Base-by-base conservation (phyloP, 1,284 basidiomycete genomes). In the Malassezia dermatis region DNA sequence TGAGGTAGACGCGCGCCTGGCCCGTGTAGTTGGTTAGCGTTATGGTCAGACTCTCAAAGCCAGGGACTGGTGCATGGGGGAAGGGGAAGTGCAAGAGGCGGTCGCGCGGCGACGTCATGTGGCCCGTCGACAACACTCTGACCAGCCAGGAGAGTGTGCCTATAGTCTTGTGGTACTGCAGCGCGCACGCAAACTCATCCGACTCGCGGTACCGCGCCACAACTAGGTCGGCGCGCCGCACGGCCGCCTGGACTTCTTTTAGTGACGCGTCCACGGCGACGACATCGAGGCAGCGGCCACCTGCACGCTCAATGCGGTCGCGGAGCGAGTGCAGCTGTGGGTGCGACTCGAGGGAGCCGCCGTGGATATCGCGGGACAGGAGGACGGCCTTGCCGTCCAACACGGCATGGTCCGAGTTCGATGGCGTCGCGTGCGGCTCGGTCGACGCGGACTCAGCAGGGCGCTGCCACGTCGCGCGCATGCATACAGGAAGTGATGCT, bases 21-120 rank as follows among this genome's bases (percentile, higher is more conserved):
- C 88, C 88, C 0, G 86, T 86, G 71, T 90, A 91, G 71, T 89
- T 90, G 0, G 88, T 88, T 1, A 91, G 79, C 0, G 89, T 88
- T 56, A 91, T 83, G 57, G 81, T 78, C 83, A 88, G 12, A 67
- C 77, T 15, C 66, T 71, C 46, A 51, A 68, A 66, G 26, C 59
- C 65, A 12, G 55, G 56, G 11, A 81, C 76, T 0, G 76, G 71
- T 8, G 68, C 67, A n/a, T 64, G 65, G 0, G 80, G 81, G 2
- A 79, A 75, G 0, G 82, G 82, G 55, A 80, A 83, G 65, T 83
- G 81, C 4, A 83, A 69, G 5, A 83, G 74, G 44, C 80, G 84
- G 57, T 86, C 83, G 26, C 82, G 79, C 0, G 89, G 87, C 8
- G 82, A 77, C 4, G 81, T 78, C 6, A 88, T 67, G 0, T 79